phyloP scores from a whole-genome alignment of 768 basidiomycete genomes.

The Lentinus brumalis region DNA sequence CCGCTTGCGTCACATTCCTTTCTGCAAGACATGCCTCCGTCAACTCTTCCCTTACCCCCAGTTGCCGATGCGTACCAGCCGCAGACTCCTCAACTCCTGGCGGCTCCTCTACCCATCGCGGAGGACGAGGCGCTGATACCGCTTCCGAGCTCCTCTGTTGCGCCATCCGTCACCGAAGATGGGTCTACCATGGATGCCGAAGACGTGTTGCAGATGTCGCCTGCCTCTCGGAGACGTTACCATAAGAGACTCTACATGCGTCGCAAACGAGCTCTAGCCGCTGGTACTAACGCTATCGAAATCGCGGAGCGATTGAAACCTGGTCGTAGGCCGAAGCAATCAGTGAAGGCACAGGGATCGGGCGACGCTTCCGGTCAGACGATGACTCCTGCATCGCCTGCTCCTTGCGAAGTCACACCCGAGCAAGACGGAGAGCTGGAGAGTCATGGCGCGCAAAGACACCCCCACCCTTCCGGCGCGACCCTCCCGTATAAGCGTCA shows the following conservation, averaged over 20 bases:
- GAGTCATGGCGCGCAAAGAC: slow-evolving; percentile 5
- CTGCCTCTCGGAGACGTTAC: slow-evolving; percentile 53
- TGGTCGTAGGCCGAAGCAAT: slow-evolving; percentile 34
- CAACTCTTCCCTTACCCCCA: neutral
- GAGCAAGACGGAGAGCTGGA: neutral
- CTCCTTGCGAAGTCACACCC: neutral
- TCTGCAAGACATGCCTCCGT: too few relatives aligned
- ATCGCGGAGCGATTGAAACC: slow-evolving; percentile 40
- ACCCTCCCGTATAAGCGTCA: slow-evolving; percentile 50
- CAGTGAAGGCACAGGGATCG: too few relatives aligned
- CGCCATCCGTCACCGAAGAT: neutral
- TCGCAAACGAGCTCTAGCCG: slow-evolving; percentile 57
- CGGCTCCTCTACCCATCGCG: neutral
- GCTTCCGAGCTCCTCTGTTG: neutral
- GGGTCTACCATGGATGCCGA: slow-evolving; percentile 13
- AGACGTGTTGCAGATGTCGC: slow-evolving; percentile 37
- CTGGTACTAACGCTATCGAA: slow-evolving; percentile 38
- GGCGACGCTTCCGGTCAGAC: neutral
- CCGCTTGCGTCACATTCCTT: neutral
- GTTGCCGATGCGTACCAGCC: neutral
- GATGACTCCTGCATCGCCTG: neutral
- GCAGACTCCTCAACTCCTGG: neutral
- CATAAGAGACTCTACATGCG: slow-evolving; percentile 74
- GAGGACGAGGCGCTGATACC: neutral
- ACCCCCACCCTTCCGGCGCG: slow-evolving; percentile 36